Percentiles rank a stretch among this genome's conserved stretches.
These are phyloP conservation scores for Platismatia glauca DNA, from an alignment of 495 filamentous ascomycete genomes.

Conservation along the genomic window DNA sequence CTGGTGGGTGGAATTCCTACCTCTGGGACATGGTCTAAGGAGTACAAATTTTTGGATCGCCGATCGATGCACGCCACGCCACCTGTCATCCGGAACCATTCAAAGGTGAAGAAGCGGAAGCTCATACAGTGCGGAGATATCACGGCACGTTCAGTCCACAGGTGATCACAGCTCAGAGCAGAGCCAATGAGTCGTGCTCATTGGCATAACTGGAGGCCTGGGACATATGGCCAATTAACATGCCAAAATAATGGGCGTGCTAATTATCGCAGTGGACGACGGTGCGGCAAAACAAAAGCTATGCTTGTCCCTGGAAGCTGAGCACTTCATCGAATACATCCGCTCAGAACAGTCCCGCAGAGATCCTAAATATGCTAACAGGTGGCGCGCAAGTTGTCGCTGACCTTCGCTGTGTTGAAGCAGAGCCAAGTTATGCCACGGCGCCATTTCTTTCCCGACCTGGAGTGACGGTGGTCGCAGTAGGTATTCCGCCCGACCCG, in stretches of 20 bases:
- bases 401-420: not conserved
- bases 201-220: slow-evolving; percentile 50
- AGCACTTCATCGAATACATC: slow-evolving; percentile 6
- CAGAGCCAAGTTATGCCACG: slow-evolving; percentile 2
- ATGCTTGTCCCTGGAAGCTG: not conserved
- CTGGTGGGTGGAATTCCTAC: not conserved
- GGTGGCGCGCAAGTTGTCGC: slow-evolving; percentile 5
- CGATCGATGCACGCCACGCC: slow-evolving; percentile 6
- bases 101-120: slow-evolving; percentile 38
- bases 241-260: slow-evolving; percentile 26
- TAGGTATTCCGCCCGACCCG: not conserved
- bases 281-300: not conserved
- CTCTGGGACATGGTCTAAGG: not conserved
- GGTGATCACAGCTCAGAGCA: slow-evolving; percentile 34
- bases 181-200: slow-evolving; percentile 47
- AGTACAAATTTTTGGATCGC: not conserved
- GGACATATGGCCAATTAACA: slow-evolving; percentile 57
- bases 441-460: not conserved
- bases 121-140: slow-evolving; percentile 48
- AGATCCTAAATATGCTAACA: not conserved
- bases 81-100: slow-evolving; percentile 41
- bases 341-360: not conserved
- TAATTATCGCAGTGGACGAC: not conserved
- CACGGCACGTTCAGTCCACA: slow-evolving; percentile 43
- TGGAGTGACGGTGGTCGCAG: slow-evolving; percentile 6